These are phyloP conservation scores for Aspergillus quadrilineatus DNA, from an alignment of 2,329 filamentous ascomycete genomes.

Conservation along the genomic window DNA sequence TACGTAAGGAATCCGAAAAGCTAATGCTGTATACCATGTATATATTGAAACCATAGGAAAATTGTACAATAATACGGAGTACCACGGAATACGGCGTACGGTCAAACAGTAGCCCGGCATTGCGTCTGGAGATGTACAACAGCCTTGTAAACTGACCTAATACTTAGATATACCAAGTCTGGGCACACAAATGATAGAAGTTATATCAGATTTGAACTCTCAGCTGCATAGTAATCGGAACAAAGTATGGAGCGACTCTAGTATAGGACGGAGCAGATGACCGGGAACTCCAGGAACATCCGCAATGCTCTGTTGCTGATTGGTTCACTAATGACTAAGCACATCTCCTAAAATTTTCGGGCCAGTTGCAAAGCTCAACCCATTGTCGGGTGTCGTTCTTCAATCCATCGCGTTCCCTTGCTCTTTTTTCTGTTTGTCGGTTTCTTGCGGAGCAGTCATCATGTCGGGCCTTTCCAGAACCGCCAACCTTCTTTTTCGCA, in stretches of 20 bases:
- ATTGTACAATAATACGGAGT: not conserved
- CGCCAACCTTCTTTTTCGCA: conserved; percentile 75
- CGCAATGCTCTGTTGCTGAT: conserved; percentile 33
- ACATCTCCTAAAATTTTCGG: conserved; percentile 37
- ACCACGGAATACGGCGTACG: too few relatives aligned
- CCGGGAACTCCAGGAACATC: conserved; percentile 17
- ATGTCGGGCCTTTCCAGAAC: conserved; percentile 83
- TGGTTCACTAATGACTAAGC: conserved; percentile 43
- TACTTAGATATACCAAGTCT: too few relatives aligned
- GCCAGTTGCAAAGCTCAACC: conserved; percentile 13
- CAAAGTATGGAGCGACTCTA: not conserved
- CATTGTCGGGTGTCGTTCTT: conserved; percentile 21
- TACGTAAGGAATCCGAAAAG: not conserved
- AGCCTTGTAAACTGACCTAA: too few relatives aligned
- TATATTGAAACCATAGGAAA: conserved; percentile 6
- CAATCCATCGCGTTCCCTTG: conserved; percentile 30
- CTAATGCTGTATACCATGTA: conserved; percentile 8
- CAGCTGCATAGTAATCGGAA: too few relatives aligned
- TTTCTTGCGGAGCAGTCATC: conserved; percentile 45
- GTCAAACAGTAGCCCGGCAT: too few relatives aligned
- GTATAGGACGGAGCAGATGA: not conserved
- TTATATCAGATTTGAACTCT: too few relatives aligned
- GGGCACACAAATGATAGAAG: too few relatives aligned
- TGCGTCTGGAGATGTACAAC: too few relatives aligned
- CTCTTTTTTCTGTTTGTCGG: conserved; percentile 30